Evolutionary conservation across 2,329 filamentous ascomycete species (phyloP).

Genomic region (Sarocladium strictum): DNA sequence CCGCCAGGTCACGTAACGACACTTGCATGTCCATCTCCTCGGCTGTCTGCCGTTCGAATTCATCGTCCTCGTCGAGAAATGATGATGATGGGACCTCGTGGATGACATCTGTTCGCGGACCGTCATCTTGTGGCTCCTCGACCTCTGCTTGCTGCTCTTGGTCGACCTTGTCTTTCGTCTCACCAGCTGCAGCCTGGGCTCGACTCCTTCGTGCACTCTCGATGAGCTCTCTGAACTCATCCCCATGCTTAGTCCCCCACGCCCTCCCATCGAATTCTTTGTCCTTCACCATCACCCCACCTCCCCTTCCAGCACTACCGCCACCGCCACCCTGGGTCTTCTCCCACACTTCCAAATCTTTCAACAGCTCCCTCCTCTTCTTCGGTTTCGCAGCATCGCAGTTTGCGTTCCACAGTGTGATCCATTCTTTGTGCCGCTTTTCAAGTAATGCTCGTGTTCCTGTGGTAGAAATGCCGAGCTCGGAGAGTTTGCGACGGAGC

Average conservation of each 20-base stretch:
- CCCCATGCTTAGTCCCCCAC: conserved; percentile 68
- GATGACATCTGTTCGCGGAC: not conserved
- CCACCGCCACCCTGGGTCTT: conserved; percentile 65
- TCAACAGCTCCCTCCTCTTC: conserved; percentile 63
- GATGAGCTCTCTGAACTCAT: conserved; percentile 75
- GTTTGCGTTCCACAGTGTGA: conserved; percentile 95
- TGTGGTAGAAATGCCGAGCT: conserved; percentile 68
- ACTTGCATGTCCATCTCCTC: no score
- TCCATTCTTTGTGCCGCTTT: conserved; percentile 83
- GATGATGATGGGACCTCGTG: not conserved
- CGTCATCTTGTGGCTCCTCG: not conserved
- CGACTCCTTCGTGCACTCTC: conserved; percentile 62
- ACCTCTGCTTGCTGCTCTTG: conserved; percentile 3
- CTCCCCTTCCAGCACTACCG: conserved; percentile 34
- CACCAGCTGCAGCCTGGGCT: conserved; percentile 15
- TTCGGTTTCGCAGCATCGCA: conserved; percentile 77
- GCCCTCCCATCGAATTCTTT: conserved; percentile 82
- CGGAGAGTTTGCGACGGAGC: conserved; percentile 73
- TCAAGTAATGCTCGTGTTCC: conserved; percentile 68
- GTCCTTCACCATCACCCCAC: conserved; percentile 54
- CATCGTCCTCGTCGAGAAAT: no score
- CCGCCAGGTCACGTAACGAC: not conserved
- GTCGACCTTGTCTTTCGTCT: conserved; percentile 28
- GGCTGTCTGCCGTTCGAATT: not conserved
- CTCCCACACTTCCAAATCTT: conserved; percentile 83